Base-by-base conservation (phyloP, 2,329 filamentous ascomycete genomes). In the Neopestalotiopsis rosae region DNA sequence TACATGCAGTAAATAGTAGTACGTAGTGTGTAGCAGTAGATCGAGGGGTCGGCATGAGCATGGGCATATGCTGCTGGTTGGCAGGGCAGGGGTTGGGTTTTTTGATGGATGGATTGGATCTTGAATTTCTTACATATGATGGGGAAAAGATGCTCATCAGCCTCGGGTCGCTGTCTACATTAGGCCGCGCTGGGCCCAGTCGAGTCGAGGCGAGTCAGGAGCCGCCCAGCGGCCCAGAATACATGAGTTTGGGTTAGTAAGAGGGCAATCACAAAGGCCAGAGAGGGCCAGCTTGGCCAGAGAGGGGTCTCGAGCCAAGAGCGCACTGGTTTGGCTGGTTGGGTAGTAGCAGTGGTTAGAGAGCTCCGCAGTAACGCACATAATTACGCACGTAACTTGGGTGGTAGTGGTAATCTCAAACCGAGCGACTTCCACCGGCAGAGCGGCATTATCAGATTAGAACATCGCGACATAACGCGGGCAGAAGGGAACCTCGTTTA, bases 181-280 rank as follows among this genome's bases (percentile, higher is more conserved):
- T 52, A 52, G 45, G 45, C 45, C 45, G 45, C 34, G 34, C 34
- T 38, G 34, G 34, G 14, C 28, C 59, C 34, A 10, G 32, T 64
- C 28, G 61, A 64, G 61, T 64, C 61, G 42, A 10, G 32, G 42
- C 28, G 61, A 64, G 61, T 64, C 61, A 64, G 61, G 38, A 38
- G n/a, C 61, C 20, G 38, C 14, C 30, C 40, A 20, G 30, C 13
- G 61, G n/a, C 38, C 61, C 61, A 64, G 61, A 45, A 14, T 28
- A 64, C 61, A 64, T 64, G 61, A 64, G 20, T 49, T 10, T 61
- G 28, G 45, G 45, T 52, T n/a, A 20, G 45, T 24, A 24, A n/a
- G 45, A 17, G 6, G n/a, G 45, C n/a, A 52, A 10, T 17, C 14
- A 14, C 42, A 28, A 13, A 24, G 57, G 13, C 24, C 24, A 28